These are phyloP conservation scores for Cryphonectria naterciae DNA, from an alignment of 2,329 filamentous ascomycete genomes.

Conservation along the genomic window DNA sequence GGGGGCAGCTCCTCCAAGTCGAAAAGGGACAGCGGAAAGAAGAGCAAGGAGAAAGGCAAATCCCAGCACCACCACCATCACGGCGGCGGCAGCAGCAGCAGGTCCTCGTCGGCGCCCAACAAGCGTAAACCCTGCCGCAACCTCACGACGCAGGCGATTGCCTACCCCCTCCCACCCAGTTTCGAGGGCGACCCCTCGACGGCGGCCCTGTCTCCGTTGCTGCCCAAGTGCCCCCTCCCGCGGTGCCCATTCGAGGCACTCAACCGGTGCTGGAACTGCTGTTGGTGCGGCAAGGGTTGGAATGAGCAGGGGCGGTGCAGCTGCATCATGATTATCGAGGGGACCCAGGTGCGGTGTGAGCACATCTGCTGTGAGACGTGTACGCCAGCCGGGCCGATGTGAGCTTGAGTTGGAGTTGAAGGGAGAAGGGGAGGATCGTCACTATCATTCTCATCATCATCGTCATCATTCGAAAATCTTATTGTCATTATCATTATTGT, in stretches of 20 bases:
- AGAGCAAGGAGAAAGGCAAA: constrained; percentile 23
- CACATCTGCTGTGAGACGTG: constrained; percentile 59
- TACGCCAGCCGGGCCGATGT: constrained; percentile 42
- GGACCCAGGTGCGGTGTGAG: constrained; percentile 54
- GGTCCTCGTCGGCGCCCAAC: not conserved
- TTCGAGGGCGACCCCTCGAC: constrained; percentile 40
- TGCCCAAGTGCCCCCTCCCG: constrained; percentile 50
- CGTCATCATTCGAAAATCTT: not conserved
- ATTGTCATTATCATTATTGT: not conserved
- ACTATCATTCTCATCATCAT: not conserved
- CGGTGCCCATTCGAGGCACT: constrained; percentile 55
- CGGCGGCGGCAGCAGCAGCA: too few relatives aligned
- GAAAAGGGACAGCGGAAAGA: constrained; percentile 25
- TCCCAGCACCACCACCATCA: constrained; percentile 7
- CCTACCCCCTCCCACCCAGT: constrained; percentile 53
- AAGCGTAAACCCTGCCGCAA: constrained; percentile 47
- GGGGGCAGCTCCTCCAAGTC: constrained; percentile 23
- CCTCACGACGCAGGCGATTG: constrained; percentile 47
- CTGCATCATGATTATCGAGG: constrained; percentile 57
- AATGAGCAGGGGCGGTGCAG: constrained; percentile 55
- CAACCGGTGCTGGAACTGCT: constrained; percentile 58
- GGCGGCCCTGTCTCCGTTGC: constrained; percentile 36
- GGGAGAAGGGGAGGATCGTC: not conserved
- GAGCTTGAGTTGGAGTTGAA: not conserved
- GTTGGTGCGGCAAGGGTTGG: constrained; percentile 59